Percentiles rank a stretch among this genome's conserved stretches.
Conservation (phyloP, 169 alveolate genomes). For the Plasmodium billcollinsi region DNA sequence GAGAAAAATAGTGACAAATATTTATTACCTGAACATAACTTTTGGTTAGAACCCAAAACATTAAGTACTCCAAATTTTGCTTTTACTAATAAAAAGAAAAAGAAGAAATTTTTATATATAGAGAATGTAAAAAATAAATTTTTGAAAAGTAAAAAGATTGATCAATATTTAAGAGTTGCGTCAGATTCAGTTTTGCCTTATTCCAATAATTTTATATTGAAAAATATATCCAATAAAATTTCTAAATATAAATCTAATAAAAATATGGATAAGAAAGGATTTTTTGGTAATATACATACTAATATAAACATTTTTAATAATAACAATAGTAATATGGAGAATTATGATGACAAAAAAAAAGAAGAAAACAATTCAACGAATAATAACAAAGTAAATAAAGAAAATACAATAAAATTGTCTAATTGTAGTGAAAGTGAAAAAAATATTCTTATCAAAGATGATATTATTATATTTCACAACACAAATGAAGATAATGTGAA, state of each 20-base stretch:
- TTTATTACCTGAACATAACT: constrained; percentile 69
- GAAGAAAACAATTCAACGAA: not conserved
- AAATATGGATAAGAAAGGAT: not conserved
- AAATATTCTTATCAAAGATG: constrained; percentile 56
- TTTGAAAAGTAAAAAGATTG: constrained; percentile 37
- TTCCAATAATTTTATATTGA: constrained; percentile 37
- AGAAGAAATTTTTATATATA: constrained; percentile 36
- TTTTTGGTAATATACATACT: not conserved
- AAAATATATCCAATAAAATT: constrained; percentile 20
- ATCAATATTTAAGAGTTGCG: constrained; percentile 56
- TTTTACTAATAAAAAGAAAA: constrained; percentile 34
- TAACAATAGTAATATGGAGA: not conserved
- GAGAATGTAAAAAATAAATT: constrained; percentile 66
- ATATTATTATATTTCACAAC: constrained; percentile 54
- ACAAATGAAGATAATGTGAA: not conserved
- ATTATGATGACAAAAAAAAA: not conserved
- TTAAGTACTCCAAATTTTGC: constrained; percentile 74
- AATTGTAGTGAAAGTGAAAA: constrained; percentile 51
- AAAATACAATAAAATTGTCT: constrained; percentile 20
- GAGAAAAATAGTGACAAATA: constrained; percentile 51
- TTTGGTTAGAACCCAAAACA: constrained; percentile 73
- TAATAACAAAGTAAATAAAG: not conserved
- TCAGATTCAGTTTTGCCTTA: constrained; percentile 67
- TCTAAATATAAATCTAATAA: constrained; percentile 10
- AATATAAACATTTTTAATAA: not conserved